Evolutionary conservation across 805 yeast species (phyloP).

Genomic region (Tetrapisispora namnaoensis): DNA sequence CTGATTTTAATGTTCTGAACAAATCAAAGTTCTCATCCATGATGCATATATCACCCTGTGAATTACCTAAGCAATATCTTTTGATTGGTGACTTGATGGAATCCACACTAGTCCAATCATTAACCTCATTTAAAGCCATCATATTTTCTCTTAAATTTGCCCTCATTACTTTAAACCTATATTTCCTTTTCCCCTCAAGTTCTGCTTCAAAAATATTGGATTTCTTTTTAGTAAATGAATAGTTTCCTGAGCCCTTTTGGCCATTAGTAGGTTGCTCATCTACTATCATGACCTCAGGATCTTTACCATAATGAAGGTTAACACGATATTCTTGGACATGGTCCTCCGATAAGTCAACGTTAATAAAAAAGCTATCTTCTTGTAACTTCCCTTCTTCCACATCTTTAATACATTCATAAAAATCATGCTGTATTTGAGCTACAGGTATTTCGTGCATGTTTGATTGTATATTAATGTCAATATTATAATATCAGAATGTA

Average conservation of each 20-base stretch:
- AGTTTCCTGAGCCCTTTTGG: background rate
- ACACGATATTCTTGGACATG: slow-evolving; percentile 19
- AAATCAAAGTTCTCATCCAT: slow-evolving; percentile 9
- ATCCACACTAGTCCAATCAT: slow-evolving; percentile 29
- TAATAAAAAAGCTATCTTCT: slow-evolving; percentile 37
- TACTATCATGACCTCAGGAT: slow-evolving; percentile 5
- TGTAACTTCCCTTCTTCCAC: slow-evolving; percentile 17
- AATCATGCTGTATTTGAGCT: slow-evolving; percentile 36
- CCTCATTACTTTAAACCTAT: slow-evolving; percentile 6
- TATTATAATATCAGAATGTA: too few species aligned
- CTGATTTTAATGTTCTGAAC: slow-evolving; percentile 21
- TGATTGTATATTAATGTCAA: background rate
- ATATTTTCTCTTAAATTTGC: background rate
- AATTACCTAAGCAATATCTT: slow-evolving; percentile 28
- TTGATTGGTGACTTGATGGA: slow-evolving; percentile 22
- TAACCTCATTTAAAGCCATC: background rate
- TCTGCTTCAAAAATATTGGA: slow-evolving; percentile 8
- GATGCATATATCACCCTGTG: slow-evolving; percentile 28
- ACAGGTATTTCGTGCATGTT: slow-evolving; percentile 4
- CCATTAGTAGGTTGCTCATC: slow-evolving; percentile 1
- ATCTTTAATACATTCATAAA: slow-evolving; percentile 36
- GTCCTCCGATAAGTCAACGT: slow-evolving; percentile 21
- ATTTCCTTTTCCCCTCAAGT: slow-evolving; percentile 7
- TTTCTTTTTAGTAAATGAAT: slow-evolving; percentile 3
- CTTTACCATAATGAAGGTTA: slow-evolving; percentile 9